Evolutionary conservation across 257 asterid species (phyloP).

Genomic region (Jasminum sambac): DNA sequence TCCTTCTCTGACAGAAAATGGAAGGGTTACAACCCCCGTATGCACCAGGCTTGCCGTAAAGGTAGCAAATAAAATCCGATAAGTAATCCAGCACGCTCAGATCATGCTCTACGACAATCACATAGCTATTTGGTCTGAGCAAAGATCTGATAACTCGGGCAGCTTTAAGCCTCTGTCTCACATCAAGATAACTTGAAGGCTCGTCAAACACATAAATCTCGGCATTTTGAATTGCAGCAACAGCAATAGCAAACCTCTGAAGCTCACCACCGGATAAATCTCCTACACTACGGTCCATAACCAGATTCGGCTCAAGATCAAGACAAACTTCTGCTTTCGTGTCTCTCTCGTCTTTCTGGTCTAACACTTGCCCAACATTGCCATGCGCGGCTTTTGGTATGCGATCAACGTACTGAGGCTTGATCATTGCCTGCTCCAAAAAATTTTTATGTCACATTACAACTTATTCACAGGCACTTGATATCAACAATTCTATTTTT

Average conservation of each 20-base stretch:
- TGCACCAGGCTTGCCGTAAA: constrained; percentile 94
- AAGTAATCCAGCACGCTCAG: constrained; percentile 93
- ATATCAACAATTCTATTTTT: too few species aligned
- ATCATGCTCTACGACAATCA: constrained; percentile 94
- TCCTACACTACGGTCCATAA: constrained; percentile 94
- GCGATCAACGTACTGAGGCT: constrained; percentile 97
- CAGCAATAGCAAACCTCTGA: constrained; percentile 98
- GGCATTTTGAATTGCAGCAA: constrained; percentile 88
- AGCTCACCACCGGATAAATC: constrained; percentile 99
- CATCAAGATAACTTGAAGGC: constrained; percentile 99
- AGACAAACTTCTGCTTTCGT: constrained; percentile 62
- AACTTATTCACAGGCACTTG: neutral
- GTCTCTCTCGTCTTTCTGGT: constrained; percentile 94
- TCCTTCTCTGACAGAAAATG: constrained; percentile 98
- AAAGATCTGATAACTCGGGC: constrained; percentile 93
- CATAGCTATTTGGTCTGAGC: constrained; percentile 93
- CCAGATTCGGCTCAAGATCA: constrained; percentile 91
- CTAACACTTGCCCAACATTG: constrained; percentile 93
- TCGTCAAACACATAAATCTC: constrained; percentile 99
- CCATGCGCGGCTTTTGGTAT: constrained; percentile 99
- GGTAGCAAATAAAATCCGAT: constrained; percentile 97
- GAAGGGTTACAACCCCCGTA: constrained; percentile 98
- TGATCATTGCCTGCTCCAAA: constrained; percentile 74
- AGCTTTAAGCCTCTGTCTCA: constrained; percentile 97
- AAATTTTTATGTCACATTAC: constrained; percentile 12